A percentile compares a stretch with the other conserved stretches of the same genome.
Conservation (phyloP, 257 asterid species). For the Forsythia viridissima region DNA sequence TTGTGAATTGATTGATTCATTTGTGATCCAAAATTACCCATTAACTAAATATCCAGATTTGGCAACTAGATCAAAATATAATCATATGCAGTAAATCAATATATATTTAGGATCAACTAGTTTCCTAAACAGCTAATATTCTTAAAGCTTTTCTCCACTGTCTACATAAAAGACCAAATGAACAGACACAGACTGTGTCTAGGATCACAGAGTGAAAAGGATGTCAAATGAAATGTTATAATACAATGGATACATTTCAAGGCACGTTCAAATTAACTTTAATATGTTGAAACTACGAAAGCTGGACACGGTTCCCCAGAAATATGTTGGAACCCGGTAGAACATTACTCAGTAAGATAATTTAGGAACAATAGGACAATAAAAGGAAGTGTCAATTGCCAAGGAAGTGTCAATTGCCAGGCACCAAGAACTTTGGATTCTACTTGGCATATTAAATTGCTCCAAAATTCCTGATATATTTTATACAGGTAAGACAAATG, state of each 20-base stretch:
- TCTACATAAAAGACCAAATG: background rate
- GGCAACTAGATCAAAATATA: background rate
- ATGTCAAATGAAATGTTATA: background rate
- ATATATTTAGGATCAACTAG: background rate
- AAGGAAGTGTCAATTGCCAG: background rate
- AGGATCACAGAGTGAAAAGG: background rate
- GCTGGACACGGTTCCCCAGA: background rate
- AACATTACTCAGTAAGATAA: background rate
- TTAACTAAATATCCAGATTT: background rate
- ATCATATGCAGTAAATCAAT: background rate
- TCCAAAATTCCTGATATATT: background rate
- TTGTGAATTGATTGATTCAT: background rate
- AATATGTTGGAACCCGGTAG: background rate
- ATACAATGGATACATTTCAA: background rate
- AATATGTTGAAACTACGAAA: background rate
- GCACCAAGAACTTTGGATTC: background rate
- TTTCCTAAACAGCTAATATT: background rate
- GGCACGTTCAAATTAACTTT: background rate
- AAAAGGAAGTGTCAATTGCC: background rate
- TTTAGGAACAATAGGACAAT: background rate
- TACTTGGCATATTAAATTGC: background rate
- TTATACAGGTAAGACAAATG: background rate
- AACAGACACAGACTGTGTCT: background rate
- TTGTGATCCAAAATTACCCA: background rate
- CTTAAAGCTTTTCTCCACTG: background rate